A percentile compares a stretch with the other conserved stretches of the same genome.
Evolutionary conservation across 768 basidiomycete species (phyloP).

Genomic region (Multifurca ochricompacta): DNA sequence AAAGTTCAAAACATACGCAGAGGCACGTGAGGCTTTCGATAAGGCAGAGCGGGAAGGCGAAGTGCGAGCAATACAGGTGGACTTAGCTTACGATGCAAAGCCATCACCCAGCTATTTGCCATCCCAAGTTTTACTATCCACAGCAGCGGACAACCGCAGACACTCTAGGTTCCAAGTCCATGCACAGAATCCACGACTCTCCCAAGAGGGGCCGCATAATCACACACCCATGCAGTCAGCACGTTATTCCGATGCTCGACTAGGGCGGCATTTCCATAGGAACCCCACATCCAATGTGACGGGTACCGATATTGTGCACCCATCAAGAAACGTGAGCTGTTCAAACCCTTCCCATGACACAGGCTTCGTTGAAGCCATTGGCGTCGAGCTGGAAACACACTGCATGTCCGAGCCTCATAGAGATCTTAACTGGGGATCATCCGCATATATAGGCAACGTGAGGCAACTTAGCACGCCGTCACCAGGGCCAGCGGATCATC

Average conservation of each 20-base stretch:
- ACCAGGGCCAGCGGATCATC: not conserved
- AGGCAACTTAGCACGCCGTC: not conserved
- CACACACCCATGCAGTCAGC: too few relatives aligned
- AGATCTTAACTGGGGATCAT: not conserved
- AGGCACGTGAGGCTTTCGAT: conserved; percentile 5
- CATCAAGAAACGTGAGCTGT: not conserved
- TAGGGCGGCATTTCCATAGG: not conserved
- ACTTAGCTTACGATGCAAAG: not conserved
- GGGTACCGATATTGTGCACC: too few relatives aligned
- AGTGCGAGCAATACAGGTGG: not conserved
- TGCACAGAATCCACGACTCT: not conserved
- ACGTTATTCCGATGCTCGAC: not conserved
- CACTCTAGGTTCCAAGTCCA: not conserved
- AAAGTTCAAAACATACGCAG: conserved; percentile 2
- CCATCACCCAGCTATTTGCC: not conserved
- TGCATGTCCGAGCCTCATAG: not conserved
- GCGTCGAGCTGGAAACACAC: not conserved
- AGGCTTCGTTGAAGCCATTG: not conserved
- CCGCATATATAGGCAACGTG: not conserved
- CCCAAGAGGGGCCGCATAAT: not conserved
- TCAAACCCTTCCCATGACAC: not conserved
- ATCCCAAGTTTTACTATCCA: not conserved
- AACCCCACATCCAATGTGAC: not conserved
- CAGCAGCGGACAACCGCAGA: not conserved
- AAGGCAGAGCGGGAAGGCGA: not conserved